These are phyloP conservation scores for Phaeomoniella chlamydospora DNA, from an alignment of 2,329 filamentous ascomycete species.

Conservation along the genomic window DNA sequence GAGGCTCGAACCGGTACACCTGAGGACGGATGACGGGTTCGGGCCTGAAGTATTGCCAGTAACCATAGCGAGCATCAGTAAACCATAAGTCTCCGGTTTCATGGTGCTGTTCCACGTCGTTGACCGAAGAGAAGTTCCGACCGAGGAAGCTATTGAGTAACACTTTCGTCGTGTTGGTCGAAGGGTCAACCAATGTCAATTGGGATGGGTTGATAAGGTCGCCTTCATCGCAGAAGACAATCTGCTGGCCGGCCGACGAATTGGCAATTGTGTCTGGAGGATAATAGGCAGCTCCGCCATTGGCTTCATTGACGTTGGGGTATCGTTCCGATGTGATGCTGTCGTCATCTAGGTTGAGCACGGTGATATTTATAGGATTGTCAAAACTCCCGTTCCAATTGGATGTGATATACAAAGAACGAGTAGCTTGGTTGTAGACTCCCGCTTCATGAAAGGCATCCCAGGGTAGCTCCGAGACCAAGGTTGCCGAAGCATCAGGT, in stretches of 20 bases:
- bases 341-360: slow-evolving; percentile 2
- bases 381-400: slow-evolving; percentile 1
- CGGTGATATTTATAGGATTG: slow-evolving; percentile 2
- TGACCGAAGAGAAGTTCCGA: slow-evolving; percentile 19
- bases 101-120: slow-evolving; percentile 11
- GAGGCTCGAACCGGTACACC: slow-evolving; percentile 23
- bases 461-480: background rate
- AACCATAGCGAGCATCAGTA: slow-evolving; percentile 20
- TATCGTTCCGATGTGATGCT: slow-evolving; percentile 2
- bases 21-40: slow-evolving; percentile 20
- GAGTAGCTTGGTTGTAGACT: slow-evolving; percentile 1
- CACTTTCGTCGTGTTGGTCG: slow-evolving; percentile 14
- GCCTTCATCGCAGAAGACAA: slow-evolving; percentile 2
- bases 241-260: background rate
- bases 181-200: slow-evolving; percentile 1
- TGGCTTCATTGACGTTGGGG: slow-evolving; percentile 2
- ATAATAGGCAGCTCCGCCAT: slow-evolving; percentile 2
- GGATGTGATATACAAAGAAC: slow-evolving; percentile 2
- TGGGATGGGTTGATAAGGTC: slow-evolving; percentile 1
- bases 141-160: slow-evolving; percentile 47
- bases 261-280: background rate
- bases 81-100: slow-evolving; percentile 11
- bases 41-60: slow-evolving; percentile 29
- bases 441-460: slow-evolving; percentile 3
- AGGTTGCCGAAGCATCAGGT: slow-evolving; percentile 1